A percentile compares a stretch with the other conserved stretches of the same genome.
These are phyloP conservation scores for Ensete glaucum DNA, from an alignment of 176 grass and related monocot species.

Conservation along the genomic window DNA sequence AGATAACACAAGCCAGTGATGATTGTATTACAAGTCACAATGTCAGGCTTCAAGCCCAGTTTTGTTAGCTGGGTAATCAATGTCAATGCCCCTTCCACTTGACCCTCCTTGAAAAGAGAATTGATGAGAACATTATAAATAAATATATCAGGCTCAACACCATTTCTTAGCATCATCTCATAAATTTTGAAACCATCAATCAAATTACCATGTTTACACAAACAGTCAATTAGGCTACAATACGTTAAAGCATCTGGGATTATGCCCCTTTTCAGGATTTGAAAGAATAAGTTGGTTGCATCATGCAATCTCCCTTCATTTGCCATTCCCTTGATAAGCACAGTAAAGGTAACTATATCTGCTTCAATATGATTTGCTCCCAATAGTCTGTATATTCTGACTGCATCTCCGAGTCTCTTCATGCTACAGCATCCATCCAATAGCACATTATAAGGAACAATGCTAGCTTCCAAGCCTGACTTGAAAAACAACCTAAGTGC, in stretches of 20 bases:
- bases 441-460: conserved; percentile 13
- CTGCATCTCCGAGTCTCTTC: conserved; percentile 1
- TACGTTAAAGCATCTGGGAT: conserved; percentile 5
- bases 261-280: conserved; percentile 7
- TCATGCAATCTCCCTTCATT: conserved; percentile 15
- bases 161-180: conserved; percentile 12
- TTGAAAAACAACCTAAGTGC: conserved; percentile 5
- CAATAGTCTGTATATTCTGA: conserved; percentile 1
- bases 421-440: conserved; percentile 10
- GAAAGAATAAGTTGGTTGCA: conserved; percentile 15
- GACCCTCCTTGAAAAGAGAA: conserved; percentile 15
- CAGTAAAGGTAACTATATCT: conserved; percentile 17
- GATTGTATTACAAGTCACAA: conserved; percentile 15
- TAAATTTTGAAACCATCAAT: not conserved
- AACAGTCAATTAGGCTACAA: conserved; percentile 3
- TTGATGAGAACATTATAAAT: conserved; percentile 24
- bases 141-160: conserved; percentile 7
- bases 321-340: conserved; percentile 16
- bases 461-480: conserved; percentile 4
- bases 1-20: conserved; percentile 14
- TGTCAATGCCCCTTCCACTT: not conserved
- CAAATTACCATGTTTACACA: not conserved
- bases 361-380: not conserved
- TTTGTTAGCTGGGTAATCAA: conserved; percentile 8
- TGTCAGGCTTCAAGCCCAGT: conserved; percentile 1